Evolutionary conservation across 2,329 filamentous ascomycete genomes (phyloP).

Genomic region (Simplicillium sp.): DNA sequence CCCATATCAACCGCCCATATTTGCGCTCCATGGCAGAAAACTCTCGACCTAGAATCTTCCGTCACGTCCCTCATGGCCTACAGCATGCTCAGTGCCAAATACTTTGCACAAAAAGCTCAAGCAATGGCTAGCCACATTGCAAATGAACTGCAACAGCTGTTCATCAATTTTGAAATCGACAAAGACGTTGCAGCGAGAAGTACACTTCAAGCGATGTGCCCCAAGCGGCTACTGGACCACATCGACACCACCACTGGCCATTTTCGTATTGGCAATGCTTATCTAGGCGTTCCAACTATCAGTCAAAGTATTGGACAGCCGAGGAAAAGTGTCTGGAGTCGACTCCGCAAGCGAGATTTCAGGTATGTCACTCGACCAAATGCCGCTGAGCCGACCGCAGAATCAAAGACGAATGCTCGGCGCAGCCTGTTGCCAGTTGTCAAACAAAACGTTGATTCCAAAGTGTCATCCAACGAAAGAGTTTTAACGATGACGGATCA

Average conservation of each 20-base stretch:
- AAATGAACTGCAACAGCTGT: too few species aligned
- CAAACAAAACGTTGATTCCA: too few species aligned
- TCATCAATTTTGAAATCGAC: too few species aligned
- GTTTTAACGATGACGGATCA: slow-evolving; percentile 16
- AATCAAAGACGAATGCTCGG: background rate
- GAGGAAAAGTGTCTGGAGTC: slow-evolving; percentile 2
- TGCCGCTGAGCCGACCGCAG: background rate
- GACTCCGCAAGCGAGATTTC: too few species aligned
- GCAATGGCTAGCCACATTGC: too few species aligned
- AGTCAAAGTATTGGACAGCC: slow-evolving; percentile 2
- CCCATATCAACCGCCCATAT: too few species aligned
- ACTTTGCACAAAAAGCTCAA: too few species aligned
- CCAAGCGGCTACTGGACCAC: background rate
- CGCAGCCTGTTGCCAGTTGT: background rate
- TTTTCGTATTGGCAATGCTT: background rate
- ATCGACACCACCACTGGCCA: background rate
- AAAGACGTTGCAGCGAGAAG: background rate
- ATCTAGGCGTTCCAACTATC: background rate
- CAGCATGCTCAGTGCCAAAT: too few species aligned
- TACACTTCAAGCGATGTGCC: background rate
- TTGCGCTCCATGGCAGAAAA: too few species aligned
- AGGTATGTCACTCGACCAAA: background rate
- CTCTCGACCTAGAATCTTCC: too few species aligned
- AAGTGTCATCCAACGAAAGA: too few species aligned
- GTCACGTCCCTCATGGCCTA: too few species aligned